Base-by-base conservation (phyloP, 352 stramenopile species). In the Phytophthora crassamura region DNA sequence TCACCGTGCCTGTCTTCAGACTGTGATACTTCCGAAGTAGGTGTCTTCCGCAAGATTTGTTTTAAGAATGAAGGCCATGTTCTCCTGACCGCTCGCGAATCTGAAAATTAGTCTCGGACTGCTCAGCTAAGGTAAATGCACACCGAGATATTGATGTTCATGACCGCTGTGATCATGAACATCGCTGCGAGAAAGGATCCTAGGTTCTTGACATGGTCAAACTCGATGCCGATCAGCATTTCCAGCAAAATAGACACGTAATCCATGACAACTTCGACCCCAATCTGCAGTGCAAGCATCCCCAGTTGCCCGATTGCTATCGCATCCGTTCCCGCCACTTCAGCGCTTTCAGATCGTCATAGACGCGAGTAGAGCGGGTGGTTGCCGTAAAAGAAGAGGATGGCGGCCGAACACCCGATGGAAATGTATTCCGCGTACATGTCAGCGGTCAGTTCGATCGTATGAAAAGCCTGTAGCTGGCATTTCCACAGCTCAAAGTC, bases 381-480 rank as follows among this genome's bases (percentile, higher is more conserved):
- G 32, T 75, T 64, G 33, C 54, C 65, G 30, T 57, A 72, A 10
- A 81, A 64, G 12, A 55, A 60, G 22, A 78, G 20, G 5, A 77
- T 72, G 6, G 50, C 49, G 5, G 56, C 53, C 3, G 62, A 80
- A 28, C 68, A 69, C 0, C 57, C 59, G 40, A 80, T 75, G 5
- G 75, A 67, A 6, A 81, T 77, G 57, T 84, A 84, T 55, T 80
- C 64, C 32, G 61, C 59, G 10, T 54, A 59, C 61, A 81, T 81
- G 25, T 75, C 58, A 1, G 59, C 62, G 39, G 65, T 64, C 10
- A 63, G 14, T 30, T 69, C 52, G n/a, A 43, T 52, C 2, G 32
- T 39, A 20, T 64, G 52, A 6, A 69, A 69, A 9, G 35, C 16
- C 14, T 64, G 51, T 14, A 64, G 12, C 47, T 69, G 72, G 7